These are phyloP conservation scores for Pseudocercospora macadamiae DNA, from an alignment of 2,329 filamentous ascomycete species.

Conservation along the genomic window DNA sequence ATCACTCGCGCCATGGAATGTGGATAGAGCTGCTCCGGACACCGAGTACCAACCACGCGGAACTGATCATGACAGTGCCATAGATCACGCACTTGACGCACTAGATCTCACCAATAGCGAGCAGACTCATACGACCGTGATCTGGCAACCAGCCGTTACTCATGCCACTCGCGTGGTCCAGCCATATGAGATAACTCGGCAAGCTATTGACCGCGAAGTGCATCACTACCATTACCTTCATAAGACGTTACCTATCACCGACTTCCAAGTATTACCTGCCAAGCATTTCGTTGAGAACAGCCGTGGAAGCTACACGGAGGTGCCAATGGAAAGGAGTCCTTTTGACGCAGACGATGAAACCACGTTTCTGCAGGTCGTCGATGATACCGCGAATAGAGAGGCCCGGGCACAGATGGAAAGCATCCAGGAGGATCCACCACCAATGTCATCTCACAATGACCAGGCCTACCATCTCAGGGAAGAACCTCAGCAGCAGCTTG, in stretches of 20 bases:
- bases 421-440: neutral
- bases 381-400: neutral
- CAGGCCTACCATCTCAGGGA: neutral
- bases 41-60: neutral
- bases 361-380: neutral
- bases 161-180: conserved; percentile 16
- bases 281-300: conserved; percentile 52
- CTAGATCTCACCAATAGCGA: conserved; percentile 16
- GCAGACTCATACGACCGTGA: conserved; percentile 12
- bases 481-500: neutral
- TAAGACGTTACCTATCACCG: conserved; percentile 56
- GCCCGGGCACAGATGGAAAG: neutral
- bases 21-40: conserved; percentile 10
- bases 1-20: conserved; percentile 9
- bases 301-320: conserved; percentile 12
- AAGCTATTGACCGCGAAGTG: conserved; percentile 54
- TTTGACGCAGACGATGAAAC: neutral
- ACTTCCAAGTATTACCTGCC: conserved; percentile 56
- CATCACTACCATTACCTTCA: conserved; percentile 58
- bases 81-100: conserved; percentile 2
- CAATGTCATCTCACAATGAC: neutral
- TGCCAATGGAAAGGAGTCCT: conserved; percentile 7
- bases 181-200: conserved; percentile 14
- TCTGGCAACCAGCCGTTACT: conserved; percentile 18
- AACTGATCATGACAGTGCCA: neutral